Evolutionary conservation across 2,329 filamentous ascomycete genomes (phyloP), one percentile per base, ranked within the genome.

Genomic region (Dactylellina leptospora): DNA sequence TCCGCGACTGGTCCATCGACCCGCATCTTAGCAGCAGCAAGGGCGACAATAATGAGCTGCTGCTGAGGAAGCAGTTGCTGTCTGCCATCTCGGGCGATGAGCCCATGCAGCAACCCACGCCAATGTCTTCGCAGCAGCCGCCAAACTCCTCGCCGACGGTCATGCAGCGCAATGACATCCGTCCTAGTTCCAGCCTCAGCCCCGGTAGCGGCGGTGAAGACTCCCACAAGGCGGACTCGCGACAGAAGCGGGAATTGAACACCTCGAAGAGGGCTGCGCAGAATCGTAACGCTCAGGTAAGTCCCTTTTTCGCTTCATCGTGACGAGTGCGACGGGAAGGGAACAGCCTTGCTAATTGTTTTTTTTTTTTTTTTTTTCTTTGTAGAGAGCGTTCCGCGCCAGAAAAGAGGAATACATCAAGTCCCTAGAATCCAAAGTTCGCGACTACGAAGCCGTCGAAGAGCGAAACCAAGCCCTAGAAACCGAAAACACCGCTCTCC

Each of bases 371-470:
- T n/a, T n/a, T n/a, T n/a, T n/a, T 40, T 3, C 18, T 16, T 9
- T n/a, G 8, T 77, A 99, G 93, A 88, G 95, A 79, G 95, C 95
- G 42, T 99, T 99, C 81, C 91, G 95, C 42, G 93, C 97, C 82
- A 90, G 95, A 74, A 99, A 99, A 80, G 95, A 99, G 81, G 91
- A 91, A 47, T 97, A 99, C 80, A 99, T 99, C 80, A 96, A 96
- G 83, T 96, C 96, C 80, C 85, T 99, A 4, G 95, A 99, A 81
- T 90, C 95, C 78, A 91, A 97, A 79, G 92, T 97, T 55, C 88
- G 91, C 77, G 91, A 95, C 27, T 90, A 87, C 75, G 85, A 87
- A 76, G 85, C 87, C 16, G 86, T 96, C 80, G 90, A 92, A 75
- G 86, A 90, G 74, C 87, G 86, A 62, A 92, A 87, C 80, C 95